A percentile compares a stretch with the other conserved stretches of the same genome.
Evolutionary conservation across 2,329 filamentous ascomycete species (phyloP).

Genomic region (Sclerotinia borealis): DNA sequence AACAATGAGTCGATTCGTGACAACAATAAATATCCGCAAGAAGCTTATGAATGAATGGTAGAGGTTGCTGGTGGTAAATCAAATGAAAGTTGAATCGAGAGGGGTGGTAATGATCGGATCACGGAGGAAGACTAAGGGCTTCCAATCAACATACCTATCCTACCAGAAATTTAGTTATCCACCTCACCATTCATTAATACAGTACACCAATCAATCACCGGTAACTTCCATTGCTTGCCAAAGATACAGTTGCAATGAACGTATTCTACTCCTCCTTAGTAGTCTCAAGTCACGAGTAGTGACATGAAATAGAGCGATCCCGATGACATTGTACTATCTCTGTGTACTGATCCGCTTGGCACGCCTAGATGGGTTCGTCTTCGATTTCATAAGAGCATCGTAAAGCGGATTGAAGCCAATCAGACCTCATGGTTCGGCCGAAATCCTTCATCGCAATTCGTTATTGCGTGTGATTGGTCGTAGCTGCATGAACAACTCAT

Average conservation of each 20-base stretch:
- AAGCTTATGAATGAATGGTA: neutral
- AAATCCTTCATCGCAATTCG: neutral
- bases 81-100: neutral
- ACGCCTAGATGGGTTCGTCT: neutral
- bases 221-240: neutral
- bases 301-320: neutral
- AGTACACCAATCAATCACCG: neutral
- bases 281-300: neutral
- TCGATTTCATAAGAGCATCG: neutral
- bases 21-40: neutral
- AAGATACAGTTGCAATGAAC: neutral
- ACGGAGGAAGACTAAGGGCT: neutral
- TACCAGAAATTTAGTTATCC: neutral
- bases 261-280: neutral
- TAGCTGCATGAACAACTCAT: conserved; percentile 1
- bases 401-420: neutral
- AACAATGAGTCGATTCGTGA: neutral
- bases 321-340: neutral
- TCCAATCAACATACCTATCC: neutral
- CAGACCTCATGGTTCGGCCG: neutral
- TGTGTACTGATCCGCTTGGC: neutral
- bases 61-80: neutral
- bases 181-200: neutral
- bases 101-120: neutral
- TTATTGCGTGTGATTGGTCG: neutral